Base-by-base conservation (phyloP, 441 rosid genomes). In the Brassica hybrid region DNA sequence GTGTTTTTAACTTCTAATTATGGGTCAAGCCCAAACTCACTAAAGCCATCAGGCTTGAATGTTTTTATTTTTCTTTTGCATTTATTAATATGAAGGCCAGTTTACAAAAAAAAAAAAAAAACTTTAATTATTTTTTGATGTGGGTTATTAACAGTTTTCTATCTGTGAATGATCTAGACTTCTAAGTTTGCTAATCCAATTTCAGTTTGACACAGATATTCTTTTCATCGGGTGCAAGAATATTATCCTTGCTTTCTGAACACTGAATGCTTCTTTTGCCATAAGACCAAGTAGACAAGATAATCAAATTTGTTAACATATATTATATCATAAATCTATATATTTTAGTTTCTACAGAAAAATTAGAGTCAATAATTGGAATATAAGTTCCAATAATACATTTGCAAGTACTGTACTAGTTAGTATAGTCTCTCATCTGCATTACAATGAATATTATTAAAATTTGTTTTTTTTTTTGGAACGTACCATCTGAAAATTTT, bases 381-480 rank as follows among this genome's bases (percentile, higher is more conserved):
- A 16, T 16, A 14, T 63, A 63, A 32, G 67, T 63, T 54, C 59
- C 21, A 54, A 54, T 54, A 16, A 54, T 17, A 16, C 23, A 32
- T 30, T 21, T 30, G 30, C 12, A 9, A 32, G 45, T 63, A 27
- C 32, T 27, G 32, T 27, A 27, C 6, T 63, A 71, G 52, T 43
- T 43, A 43, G 50, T 25, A 16, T 45, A 43, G 59, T 60, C 59
- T 45, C 75, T 27, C 61, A 58, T 6, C 67, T 61, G 32, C 12
- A 13, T 23, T 72, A 38, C 54, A 56, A 8, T 21, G 23, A 19
- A 14, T 21, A 6, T 10, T 11, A 60, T 71, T 60, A 16, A 17
- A 18, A 16, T 4, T 23, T 0, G 36, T n/a, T 38, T 8, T 0
- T 21, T 19, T 66, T 54, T 12, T n/a, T 18, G 36, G 19, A 43